Evolutionary conservation across 768 basidiomycete genomes (phyloP).

Genomic region (Boletus fagicola): DNA sequence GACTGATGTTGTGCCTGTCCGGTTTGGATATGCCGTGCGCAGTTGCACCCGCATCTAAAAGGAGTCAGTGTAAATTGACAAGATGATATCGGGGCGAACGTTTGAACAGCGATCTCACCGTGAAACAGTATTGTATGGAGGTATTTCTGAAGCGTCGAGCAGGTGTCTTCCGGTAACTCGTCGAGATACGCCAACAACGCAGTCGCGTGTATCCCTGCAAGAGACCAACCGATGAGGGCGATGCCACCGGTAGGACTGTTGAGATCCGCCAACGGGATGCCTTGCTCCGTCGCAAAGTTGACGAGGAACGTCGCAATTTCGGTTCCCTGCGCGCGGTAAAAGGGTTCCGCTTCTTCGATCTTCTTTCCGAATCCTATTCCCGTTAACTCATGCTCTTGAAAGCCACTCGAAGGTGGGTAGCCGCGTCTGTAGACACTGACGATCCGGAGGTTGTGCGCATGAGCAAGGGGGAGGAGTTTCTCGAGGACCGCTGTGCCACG

Average conservation of each 20-base stretch:
- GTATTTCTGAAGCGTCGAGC: constrained; percentile 12
- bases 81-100: neutral
- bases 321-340: constrained; percentile 15
- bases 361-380: constrained; percentile 17
- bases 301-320: constrained; percentile 21
- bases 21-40: constrained; percentile 9
- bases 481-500: constrained; percentile 7
- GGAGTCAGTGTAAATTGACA: neutral
- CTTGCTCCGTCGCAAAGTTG: constrained; percentile 13
- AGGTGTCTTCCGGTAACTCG: constrained; percentile 3
- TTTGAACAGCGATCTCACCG: constrained; percentile 5
- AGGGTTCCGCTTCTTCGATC: constrained; percentile 14
- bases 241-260: constrained; percentile 8
- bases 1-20: neutral
- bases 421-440: constrained; percentile 28
- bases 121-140: constrained; percentile 22
- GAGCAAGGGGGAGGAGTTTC: constrained; percentile 25
- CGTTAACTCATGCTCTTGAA: constrained; percentile 11
- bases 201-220: constrained; percentile 11
- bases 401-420: constrained; percentile 27
- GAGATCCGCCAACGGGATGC: constrained; percentile 15
- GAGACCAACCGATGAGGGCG: constrained; percentile 22
- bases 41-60: constrained; percentile 4
- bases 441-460: constrained; percentile 20
- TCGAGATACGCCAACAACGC: constrained; percentile 18